Evolutionary conservation across 257 asterid species (phyloP).

Genomic region (Petrea volubilis): DNA sequence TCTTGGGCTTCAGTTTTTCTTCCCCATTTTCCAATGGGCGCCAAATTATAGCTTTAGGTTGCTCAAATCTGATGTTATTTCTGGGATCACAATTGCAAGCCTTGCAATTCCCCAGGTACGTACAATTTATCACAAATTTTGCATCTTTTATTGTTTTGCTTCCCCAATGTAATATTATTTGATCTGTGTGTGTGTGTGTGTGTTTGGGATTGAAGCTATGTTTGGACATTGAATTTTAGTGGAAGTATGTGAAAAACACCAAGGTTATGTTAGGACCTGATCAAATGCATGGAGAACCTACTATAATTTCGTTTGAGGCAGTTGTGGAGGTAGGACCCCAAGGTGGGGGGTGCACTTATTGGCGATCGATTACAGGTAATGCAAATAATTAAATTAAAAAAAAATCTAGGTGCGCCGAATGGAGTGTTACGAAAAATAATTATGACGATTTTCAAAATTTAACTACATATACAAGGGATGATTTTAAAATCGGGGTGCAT

Average conservation of each 20-base stretch:
- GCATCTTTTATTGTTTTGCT: background rate
- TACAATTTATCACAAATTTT: background rate
- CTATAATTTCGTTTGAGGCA: background rate
- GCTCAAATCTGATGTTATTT: conserved; percentile 64
- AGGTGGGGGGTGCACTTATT: too few species aligned
- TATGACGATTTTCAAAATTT: too few species aligned
- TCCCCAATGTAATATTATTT: too few species aligned
- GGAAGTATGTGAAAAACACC: background rate
- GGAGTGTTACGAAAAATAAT: too few species aligned
- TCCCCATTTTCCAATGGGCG: conserved; percentile 83
- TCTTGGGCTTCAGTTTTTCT: conserved; percentile 65
- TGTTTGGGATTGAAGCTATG: background rate
- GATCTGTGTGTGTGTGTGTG: background rate
- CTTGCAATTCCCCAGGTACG: conserved; percentile 84
- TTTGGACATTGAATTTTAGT: background rate
- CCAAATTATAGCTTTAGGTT: conserved; percentile 52
- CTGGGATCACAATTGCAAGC: conserved; percentile 90
- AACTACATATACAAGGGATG: too few species aligned
- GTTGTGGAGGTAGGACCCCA: too few species aligned
- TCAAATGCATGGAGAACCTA: too few species aligned
- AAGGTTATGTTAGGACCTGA: background rate
- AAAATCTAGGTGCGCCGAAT: too few species aligned
- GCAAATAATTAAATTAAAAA: too few species aligned
- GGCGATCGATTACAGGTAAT: too few species aligned
- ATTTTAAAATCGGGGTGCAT: too few species aligned